Evolutionary conservation across 148 eudicot genomes (phyloP).

Genomic region (Dianthus caryophyllus): DNA sequence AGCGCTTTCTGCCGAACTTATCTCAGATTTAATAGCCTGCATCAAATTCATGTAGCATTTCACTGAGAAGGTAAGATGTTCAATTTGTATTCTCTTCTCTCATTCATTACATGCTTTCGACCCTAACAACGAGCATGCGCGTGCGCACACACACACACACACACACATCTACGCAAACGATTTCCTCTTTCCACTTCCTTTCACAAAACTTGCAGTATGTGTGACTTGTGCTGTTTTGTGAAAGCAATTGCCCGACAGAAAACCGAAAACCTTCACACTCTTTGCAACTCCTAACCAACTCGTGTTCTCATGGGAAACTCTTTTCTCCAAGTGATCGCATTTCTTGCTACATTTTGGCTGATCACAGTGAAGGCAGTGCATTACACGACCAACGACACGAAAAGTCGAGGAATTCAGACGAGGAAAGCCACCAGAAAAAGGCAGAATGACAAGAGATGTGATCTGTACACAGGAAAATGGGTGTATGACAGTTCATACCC

Average conservation of each 20-base stretch:
- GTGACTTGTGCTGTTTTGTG: not conserved
- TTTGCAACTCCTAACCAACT: conserved; percentile 15
- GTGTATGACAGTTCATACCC: conserved; percentile 33
- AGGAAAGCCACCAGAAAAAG: not conserved
- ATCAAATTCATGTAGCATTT: not conserved
- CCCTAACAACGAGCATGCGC: not conserved
- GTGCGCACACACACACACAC: not conserved
- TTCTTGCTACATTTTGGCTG: not conserved
- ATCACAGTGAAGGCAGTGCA: conserved; percentile 4
- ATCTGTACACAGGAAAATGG: conserved; percentile 35
- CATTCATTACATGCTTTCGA: conserved; percentile 23
- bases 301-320: conserved; percentile 8
- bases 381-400: not conserved
- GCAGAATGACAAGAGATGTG: conserved; percentile 23
- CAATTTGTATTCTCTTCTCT: conserved; percentile 8
- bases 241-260: not conserved
- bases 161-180: not conserved
- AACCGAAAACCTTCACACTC: conserved; percentile 8
- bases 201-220: not conserved
- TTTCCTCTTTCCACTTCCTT: not conserved
- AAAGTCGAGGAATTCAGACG: not conserved
- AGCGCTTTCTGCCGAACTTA: not conserved
- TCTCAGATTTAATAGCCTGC: not conserved
- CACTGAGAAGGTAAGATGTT: conserved; percentile 6
- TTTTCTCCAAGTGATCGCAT: not conserved